These are phyloP conservation scores for Leccinum imitatum DNA, from an alignment of 768 basidiomycete species.

Conservation along the genomic window DNA sequence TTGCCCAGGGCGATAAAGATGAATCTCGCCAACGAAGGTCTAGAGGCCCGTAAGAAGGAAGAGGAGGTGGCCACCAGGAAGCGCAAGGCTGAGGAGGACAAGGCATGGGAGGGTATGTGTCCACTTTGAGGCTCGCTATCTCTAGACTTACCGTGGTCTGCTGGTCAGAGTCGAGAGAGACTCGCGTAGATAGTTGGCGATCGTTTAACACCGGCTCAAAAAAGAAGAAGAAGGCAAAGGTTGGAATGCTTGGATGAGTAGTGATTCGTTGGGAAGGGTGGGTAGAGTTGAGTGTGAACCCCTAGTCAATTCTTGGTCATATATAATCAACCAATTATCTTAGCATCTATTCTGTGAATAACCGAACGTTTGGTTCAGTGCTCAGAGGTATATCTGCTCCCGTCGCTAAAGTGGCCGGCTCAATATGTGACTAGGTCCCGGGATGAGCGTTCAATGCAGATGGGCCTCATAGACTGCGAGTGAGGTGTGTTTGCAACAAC, in stretches of 20 bases:
- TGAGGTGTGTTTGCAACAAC: neutral
- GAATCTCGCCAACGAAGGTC: conserved; percentile 88
- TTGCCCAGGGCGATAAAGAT: conserved; percentile 78
- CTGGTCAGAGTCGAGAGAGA: conserved; percentile 63
- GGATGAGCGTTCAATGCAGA: neutral
- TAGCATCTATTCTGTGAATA: conserved; percentile 1
- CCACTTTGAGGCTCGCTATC: neutral
- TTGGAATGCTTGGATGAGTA: conserved; percentile 62
- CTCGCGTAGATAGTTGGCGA: conserved; percentile 85
- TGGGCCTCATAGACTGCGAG: neutral
- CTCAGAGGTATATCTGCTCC: neutral
- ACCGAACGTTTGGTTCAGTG: neutral
- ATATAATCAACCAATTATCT: conserved; percentile 11
- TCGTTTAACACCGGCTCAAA: conserved; percentile 61
- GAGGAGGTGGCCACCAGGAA: conserved; percentile 77
- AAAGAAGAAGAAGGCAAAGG: conserved; percentile 84
- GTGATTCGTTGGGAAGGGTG: neutral
- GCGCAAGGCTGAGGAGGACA: conserved; percentile 87
- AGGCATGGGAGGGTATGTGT: conserved; percentile 78
- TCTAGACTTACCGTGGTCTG: neutral
- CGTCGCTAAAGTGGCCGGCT: too few species aligned
- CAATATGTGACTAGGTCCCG: neutral
- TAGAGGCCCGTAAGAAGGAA: conserved; percentile 92
- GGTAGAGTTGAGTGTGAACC: conserved; percentile 17
- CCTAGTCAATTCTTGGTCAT: conserved; percentile 5